Conservation (phyloP, 306 rosid genomes). For the Datisca glomerata region DNA sequence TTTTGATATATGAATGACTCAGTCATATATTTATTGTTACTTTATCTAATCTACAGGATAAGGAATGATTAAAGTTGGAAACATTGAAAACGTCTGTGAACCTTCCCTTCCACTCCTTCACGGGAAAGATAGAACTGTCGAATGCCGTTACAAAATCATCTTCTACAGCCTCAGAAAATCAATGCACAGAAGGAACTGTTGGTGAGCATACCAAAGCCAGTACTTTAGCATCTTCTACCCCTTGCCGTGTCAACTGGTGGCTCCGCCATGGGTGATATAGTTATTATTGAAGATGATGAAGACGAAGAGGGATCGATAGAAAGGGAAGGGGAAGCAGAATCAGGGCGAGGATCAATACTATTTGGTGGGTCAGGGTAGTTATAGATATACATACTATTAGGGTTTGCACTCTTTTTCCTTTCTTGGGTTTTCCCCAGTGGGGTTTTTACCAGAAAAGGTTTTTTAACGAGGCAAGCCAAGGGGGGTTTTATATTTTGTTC, state of each 20-base stretch:
- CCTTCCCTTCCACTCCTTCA: constrained; percentile 62
- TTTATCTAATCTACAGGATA: constrained; percentile 15
- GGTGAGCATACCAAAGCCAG: constrained; percentile 17
- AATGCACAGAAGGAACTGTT: constrained; percentile 13
- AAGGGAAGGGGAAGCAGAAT: constrained; percentile 16
- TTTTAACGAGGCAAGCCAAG: no score
- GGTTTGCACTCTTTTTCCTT: no score
- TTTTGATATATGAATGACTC: no score
- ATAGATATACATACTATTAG: no score
- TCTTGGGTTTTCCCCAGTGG: no score
- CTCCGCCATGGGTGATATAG: constrained; percentile 12
- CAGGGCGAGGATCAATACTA: no score
- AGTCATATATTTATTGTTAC: no score
- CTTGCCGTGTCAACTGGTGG: constrained; percentile 20
- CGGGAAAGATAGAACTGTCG: constrained; percentile 25
- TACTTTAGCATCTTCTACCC: background rate
- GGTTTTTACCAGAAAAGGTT: no score
- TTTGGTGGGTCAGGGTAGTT: no score
- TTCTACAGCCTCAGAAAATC: constrained; percentile 12
- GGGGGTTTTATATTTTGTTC: no score
- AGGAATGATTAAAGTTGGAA: constrained; percentile 47
- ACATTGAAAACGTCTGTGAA: constrained; percentile 52
- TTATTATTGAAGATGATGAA: constrained; percentile 30
- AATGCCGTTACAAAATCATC: constrained; percentile 19
- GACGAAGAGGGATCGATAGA: constrained; percentile 19